Evolutionary conservation across 495 filamentous ascomycete genomes (phyloP).

Genomic region (Aspergillus affinis): DNA sequence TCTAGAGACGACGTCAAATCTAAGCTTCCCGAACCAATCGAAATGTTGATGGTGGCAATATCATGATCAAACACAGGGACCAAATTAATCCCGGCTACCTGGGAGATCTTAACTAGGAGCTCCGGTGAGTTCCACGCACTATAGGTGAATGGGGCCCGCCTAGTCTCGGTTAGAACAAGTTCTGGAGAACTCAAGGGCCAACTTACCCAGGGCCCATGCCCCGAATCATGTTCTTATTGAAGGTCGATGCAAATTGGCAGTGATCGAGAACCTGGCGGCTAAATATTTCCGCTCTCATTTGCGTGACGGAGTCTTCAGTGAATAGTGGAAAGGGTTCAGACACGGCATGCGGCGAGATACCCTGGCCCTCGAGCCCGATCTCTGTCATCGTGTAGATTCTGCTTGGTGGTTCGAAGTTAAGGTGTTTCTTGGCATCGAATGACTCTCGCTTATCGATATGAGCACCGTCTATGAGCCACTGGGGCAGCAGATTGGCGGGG

Average conservation of each 20-base stretch:
- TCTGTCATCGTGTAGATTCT: no score
- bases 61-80: constrained; percentile 68
- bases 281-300: constrained; percentile 66
- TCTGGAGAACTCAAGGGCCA: no score
- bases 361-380: constrained; percentile 51
- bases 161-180: constrained; percentile 11
- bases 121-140: constrained; percentile 67
- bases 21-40: constrained; percentile 43
- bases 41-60: constrained; percentile 71
- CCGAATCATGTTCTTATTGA: no score
- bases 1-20: no score
- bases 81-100: constrained; percentile 69
- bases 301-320: constrained; percentile 58
- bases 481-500: constrained; percentile 17
- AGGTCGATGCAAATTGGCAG: no score
- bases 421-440: no score
- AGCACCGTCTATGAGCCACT: constrained; percentile 20
- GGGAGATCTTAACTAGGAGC: constrained; percentile 60
- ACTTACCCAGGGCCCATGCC: no score
- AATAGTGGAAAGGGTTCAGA: constrained; percentile 72
- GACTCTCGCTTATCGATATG: no score
- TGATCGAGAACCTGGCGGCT: constrained; percentile 58
- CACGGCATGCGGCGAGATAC: constrained; percentile 64
- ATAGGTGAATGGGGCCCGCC: constrained; percentile 65
- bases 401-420: no score